Percentiles rank a stretch among this genome's conserved stretches.
These are phyloP conservation scores for Plantago rigida DNA, from an alignment of 305 asterid genomes.

Conservation along the genomic window DNA sequence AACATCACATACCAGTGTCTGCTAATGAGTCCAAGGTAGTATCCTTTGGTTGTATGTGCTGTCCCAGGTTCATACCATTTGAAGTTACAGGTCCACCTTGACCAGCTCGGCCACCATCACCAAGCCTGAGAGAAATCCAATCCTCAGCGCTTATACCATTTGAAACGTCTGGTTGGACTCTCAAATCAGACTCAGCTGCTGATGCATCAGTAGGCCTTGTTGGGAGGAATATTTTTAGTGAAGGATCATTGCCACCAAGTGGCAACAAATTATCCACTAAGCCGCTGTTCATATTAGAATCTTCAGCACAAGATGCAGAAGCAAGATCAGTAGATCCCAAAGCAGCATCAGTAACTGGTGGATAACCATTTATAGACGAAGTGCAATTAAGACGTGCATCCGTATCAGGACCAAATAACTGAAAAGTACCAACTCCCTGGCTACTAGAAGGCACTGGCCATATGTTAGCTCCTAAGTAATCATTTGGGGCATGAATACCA, in stretches of 20 bases:
- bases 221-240: constrained; percentile 87
- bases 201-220: constrained; percentile 64
- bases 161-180: constrained; percentile 51
- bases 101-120: constrained; percentile 47
- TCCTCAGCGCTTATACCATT: constrained; percentile 63
- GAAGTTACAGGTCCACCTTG: constrained; percentile 40
- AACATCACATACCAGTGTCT: constrained; percentile 45
- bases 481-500: constrained; percentile 40
- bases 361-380: constrained; percentile 43
- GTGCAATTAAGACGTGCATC: constrained; percentile 49
- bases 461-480: constrained; percentile 56
- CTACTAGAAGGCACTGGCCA: constrained; percentile 72
- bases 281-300: constrained; percentile 41
- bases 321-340: constrained; percentile 47
- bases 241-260: constrained; percentile 58
- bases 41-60: constrained; percentile 41
- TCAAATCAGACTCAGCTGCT: constrained; percentile 37
- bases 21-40: constrained; percentile 50
- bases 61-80: constrained; percentile 45
- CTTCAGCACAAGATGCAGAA: constrained; percentile 39
- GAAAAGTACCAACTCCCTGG: constrained; percentile 65
- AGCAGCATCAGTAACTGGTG: constrained; percentile 43
- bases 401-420: constrained; percentile 69
- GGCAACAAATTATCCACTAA: constrained; percentile 66
- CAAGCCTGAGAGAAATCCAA: constrained; percentile 84